Evolutionary conservation across 345 rosid genomes (phyloP).

Genomic region (Schrenkiella parvula): DNA sequence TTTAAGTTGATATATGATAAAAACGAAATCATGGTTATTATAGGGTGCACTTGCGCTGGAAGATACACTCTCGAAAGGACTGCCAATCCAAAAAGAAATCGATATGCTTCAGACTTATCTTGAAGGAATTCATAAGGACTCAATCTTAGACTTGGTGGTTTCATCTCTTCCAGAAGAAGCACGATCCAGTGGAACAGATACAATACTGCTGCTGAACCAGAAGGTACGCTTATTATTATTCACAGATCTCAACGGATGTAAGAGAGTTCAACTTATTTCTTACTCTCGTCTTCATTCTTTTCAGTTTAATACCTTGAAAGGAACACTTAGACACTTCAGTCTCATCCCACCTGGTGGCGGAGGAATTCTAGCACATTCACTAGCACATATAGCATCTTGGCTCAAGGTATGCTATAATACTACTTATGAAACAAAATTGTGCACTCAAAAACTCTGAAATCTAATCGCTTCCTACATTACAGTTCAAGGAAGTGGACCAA

Average conservation of each 20-base stretch:
- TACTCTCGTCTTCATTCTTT: neutral
- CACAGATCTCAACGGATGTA: neutral
- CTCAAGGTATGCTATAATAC: conserved; percentile 52
- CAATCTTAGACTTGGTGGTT: conserved; percentile 67
- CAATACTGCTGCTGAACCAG: conserved; percentile 64
- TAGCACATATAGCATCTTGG: conserved; percentile 78
- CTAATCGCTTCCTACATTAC: neutral
- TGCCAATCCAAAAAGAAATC: conserved; percentile 79
- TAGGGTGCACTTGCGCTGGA: conserved; percentile 90
- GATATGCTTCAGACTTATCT: conserved; percentile 54
- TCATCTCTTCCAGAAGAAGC: conserved; percentile 93
- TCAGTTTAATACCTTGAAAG: conserved; percentile 81
- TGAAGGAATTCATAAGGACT: conserved; percentile 68
- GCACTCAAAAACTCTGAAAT: neutral
- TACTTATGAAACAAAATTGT: conserved; percentile 6
- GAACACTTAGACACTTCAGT: conserved; percentile 77
- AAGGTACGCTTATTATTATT: conserved; percentile 44
- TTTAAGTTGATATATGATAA: conserved; percentile 19
- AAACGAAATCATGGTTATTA: neutral
- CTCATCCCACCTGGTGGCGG: conserved; percentile 91
- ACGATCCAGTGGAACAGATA: conserved; percentile 63
- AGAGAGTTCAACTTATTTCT: neutral
- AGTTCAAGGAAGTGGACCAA: conserved; percentile 68
- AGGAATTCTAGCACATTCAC: conserved; percentile 73
- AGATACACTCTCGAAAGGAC: conserved; percentile 85